These are phyloP conservation scores for Spathaspora passalidarum DNA, from an alignment of 805 yeast species.

Conservation along the genomic window DNA sequence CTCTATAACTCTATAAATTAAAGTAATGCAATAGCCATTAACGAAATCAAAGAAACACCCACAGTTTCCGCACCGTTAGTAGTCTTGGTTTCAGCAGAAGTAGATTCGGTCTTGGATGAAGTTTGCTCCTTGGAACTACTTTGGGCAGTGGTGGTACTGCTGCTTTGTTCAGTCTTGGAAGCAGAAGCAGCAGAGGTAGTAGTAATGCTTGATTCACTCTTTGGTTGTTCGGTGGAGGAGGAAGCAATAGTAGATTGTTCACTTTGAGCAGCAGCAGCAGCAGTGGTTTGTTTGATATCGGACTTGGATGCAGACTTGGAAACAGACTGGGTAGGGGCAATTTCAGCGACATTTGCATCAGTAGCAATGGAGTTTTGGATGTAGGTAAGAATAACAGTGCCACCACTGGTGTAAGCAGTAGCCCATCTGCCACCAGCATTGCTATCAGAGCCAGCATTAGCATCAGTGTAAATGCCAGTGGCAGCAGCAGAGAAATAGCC, in stretches of 20 bases:
- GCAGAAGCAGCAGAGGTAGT: not conserved
- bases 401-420: not conserved
- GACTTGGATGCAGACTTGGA: too few relatives aligned
- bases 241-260: not conserved
- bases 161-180: not conserved
- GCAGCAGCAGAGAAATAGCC: not conserved
- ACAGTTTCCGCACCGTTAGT: not conserved
- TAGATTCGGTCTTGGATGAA: not conserved
- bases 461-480: not conserved
- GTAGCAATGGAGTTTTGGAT: not conserved
- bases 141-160: not conserved
- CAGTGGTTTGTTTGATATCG: too few relatives aligned
- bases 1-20: not conserved
- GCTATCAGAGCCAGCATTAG: not conserved
- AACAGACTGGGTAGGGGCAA: not conserved
- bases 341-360: not conserved
- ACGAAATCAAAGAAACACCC: not conserved
- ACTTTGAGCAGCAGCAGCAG: not conserved
- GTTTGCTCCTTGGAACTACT: not conserved
- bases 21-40: not conserved
- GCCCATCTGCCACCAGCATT: too few relatives aligned
- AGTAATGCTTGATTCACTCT: too few relatives aligned
- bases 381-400: not conserved
- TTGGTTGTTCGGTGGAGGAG: not conserved
- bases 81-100: not conserved